Percentiles rank a stretch among this genome's conserved stretches.
These are phyloP conservation scores for Noccaea caerulescens DNA, from an alignment of 345 rosid species.

Conservation along the genomic window DNA sequence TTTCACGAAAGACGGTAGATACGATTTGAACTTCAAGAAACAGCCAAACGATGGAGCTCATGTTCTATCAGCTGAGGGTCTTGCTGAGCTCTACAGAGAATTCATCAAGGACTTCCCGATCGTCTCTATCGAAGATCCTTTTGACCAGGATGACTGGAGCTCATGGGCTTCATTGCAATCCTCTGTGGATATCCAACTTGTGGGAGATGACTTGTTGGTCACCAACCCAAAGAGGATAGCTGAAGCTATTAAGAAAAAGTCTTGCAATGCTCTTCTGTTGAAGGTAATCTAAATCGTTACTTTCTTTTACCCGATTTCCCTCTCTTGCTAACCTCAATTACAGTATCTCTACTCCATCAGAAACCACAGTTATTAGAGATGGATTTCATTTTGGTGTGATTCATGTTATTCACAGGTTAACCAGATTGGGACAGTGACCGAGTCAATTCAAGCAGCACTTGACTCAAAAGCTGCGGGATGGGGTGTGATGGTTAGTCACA, in stretches of 20 bases:
- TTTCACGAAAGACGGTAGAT: constrained; percentile 77
- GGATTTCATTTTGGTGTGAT: constrained; percentile 1
- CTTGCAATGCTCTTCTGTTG: constrained; percentile 89
- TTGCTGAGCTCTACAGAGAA: constrained; percentile 80
- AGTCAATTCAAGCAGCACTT: constrained; percentile 90
- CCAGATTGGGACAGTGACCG: constrained; percentile 97
- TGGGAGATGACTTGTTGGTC: constrained; percentile 95
- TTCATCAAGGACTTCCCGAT: constrained; percentile 90
- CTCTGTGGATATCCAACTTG: constrained; percentile 87
- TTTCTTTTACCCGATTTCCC: neutral
- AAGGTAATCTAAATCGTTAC: constrained; percentile 52
- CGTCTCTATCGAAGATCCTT: constrained; percentile 94
- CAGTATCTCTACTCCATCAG: neutral
- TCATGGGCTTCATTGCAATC: constrained; percentile 90
- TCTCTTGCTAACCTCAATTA: neutral
- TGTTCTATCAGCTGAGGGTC: constrained; percentile 76
- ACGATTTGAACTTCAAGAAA: constrained; percentile 94
- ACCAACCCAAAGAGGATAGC: constrained; percentile 95
- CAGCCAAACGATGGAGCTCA: constrained; percentile 92
- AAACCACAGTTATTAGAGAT: neutral
- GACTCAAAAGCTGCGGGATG: constrained; percentile 99
- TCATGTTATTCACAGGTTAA: constrained; percentile 67
- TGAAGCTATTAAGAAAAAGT: constrained; percentile 85
- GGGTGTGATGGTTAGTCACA: constrained; percentile 99
- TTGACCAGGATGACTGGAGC: constrained; percentile 99